Evolutionary conservation across 805 yeast species (phyloP), one percentile per base, ranked within the genome.

Genomic region (Yarrowia divulgata): DNA sequence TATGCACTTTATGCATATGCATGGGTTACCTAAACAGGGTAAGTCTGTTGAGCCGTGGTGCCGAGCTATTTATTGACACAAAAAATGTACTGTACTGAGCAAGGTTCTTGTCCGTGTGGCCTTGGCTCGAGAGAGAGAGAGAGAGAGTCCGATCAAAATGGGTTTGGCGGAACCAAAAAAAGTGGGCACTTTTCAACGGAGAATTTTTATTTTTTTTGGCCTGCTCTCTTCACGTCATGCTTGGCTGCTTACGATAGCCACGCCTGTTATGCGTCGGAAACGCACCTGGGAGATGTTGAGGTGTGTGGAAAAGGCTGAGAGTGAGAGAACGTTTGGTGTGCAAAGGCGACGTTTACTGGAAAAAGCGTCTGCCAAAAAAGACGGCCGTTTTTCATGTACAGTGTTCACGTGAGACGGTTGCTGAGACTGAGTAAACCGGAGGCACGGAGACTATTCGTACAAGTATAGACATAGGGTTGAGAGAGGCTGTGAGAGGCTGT

Each of bases 201-300:
- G 29, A 23, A 23, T 23, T 23, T 23, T 23, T 23, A 4, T 23
- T 4, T 4, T 29, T 29, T 43, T 18, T 12, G 12, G 16, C 48
- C 13, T 13, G 12, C 50, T 46, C n/a, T n/a, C n/a, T n/a, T 19
- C 13, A 46, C 50, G 35, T 48, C 58, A 37, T 35, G 58, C 60
- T 54, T 54, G 60, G 60, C 60, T 54, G 60, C 60, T 39, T 39
- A 37, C 45, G 45, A 54, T 54, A 39, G 60, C 43, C 60, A 54
- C 60, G 60, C 45, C 45, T 54, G 34, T 37, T 37, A 54, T 54
- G 60, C 60, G 34, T 54, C 58, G 58, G 58, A 54, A 54, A 54
- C 58, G 58, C 58, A 54, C 45, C 3, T 19, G 7, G 19, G 6
- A 8, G 18, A 32, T 29, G 54, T 16, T 32, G 39, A 16, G 55